Conservation (phyloP, 2,329 filamentous ascomycete genomes). For the Mycosphaerella sp. region DNA sequence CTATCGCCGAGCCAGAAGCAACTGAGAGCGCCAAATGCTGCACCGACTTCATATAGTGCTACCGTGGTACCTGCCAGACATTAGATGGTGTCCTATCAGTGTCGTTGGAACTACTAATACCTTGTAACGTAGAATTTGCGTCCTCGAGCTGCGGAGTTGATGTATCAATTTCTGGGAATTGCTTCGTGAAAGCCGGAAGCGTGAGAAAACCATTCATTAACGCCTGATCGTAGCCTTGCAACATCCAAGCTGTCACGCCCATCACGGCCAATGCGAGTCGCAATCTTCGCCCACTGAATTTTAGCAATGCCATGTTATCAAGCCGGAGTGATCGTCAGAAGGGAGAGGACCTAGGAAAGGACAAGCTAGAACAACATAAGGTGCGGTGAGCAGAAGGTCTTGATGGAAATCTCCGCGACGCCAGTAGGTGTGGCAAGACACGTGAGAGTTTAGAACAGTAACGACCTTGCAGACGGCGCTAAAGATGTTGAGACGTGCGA, state of each 20-base stretch:
- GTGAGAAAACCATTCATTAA: constrained; percentile 42
- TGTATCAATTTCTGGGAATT: constrained; percentile 38
- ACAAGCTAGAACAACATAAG: no score
- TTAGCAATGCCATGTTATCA: neutral
- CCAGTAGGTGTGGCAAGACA: no score
- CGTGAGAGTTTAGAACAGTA: no score
- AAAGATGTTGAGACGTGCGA: no score
- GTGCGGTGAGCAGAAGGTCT: no score
- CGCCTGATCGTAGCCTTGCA: constrained; percentile 32
- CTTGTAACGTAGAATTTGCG: constrained; percentile 26
- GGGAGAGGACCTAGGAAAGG: no score
- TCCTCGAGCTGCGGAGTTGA: constrained; percentile 16
- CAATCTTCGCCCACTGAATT: constrained; percentile 16
- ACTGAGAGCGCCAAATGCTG: constrained; percentile 22
- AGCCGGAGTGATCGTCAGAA: no score
- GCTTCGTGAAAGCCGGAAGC: constrained; percentile 36
- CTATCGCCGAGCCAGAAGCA: constrained; percentile 43
- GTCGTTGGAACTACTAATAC: constrained; percentile 1
- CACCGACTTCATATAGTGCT: constrained; percentile 28
- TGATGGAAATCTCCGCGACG: no score
- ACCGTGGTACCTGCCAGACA: constrained; percentile 30
- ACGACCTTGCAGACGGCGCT: no score
- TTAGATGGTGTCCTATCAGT: neutral
- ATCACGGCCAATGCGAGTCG: constrained; percentile 21
- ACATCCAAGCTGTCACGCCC: constrained; percentile 19